Evolutionary conservation across 306 rosid species (phyloP), one percentile per base, ranked within the genome.

Genomic region (Lathyrus tuberosus): DNA sequence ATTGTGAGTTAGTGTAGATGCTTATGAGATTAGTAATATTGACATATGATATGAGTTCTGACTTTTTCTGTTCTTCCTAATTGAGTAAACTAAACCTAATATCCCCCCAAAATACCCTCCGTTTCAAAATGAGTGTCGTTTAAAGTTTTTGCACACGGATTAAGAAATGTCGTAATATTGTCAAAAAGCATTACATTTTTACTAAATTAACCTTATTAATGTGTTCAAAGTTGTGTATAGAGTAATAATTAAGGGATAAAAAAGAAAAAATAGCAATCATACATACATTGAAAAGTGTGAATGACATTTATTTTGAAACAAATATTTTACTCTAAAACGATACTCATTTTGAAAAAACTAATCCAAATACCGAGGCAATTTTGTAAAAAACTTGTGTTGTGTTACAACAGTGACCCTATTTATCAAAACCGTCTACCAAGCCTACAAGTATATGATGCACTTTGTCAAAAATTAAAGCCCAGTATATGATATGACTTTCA

Each of bases 1-100:
- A 67, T 67, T 48, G 59, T 37, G 35, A 67, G 9, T 17, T 12
- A 24, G 28, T 14, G 61, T 24, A 54, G 61, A 54, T 11, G 35
- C 10, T 22, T 22, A 24, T 54, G 16, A 54, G 35, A 53, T 53
- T 22, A 53, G 60, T 24, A 53, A 53, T 53, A 53, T 53, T n/a
- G 26, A 53, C 33, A 24, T 48, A 53, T 22, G 33, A 53, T 48
- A 48, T 16, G 48, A 43, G 48, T 43, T 1, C 13, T 43, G 48
- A 43, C 48, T 43, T 5, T 42, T 43, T 43, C 48, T 0, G 48
- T 43, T 43, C 48, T 43, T 43, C 48, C 48, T 13, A 43, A 43
- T 13, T 43, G 48, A 42, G 47, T 11, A n/a, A 42, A 42, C 47
- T 42, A 12, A 42, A 42, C 48, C 14, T 13, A 43, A 43, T 43